Evolutionary conservation across 2,329 filamentous ascomycete genomes (phyloP).

Genomic region (Alternaria arbusti): DNA sequence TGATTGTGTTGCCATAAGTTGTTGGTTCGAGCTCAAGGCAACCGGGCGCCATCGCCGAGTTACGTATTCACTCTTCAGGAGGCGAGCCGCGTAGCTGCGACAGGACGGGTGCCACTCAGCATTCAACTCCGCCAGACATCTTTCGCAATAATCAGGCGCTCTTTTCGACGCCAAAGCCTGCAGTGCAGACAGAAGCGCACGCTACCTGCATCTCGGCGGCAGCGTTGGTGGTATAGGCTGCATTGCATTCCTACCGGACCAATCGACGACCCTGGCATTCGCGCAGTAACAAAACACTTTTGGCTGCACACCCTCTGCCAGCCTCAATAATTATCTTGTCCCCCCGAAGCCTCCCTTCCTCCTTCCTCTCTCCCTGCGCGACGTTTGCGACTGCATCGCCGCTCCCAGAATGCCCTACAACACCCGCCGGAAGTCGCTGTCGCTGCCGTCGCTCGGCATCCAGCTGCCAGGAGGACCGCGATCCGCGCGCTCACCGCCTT

Average conservation of each 20-base stretch:
- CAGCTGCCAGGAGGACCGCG: constrained; percentile 69
- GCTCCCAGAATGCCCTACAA: constrained; percentile 81
- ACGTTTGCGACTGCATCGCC: constrained; percentile 16
- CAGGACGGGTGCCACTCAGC: constrained; percentile 23
- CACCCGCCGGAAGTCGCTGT: constrained; percentile 94
- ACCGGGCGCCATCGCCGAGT: constrained; percentile 30
- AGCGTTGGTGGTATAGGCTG: constrained; percentile 39
- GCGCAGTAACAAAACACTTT: constrained; percentile 41
- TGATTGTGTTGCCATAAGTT: constrained; percentile 25
- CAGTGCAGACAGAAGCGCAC: constrained; percentile 39
- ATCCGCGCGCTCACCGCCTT: constrained; percentile 61
- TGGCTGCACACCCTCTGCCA: constrained; percentile 32
- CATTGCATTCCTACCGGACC: constrained; percentile 43
- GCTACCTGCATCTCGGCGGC: constrained; percentile 39
- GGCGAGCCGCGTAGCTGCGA: constrained; percentile 31
- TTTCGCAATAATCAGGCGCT: constrained; percentile 21
- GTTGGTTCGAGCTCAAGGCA: constrained; percentile 21
- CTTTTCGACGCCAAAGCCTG: constrained; percentile 15
- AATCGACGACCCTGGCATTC: constrained; percentile 42
- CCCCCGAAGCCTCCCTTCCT: constrained; percentile 7
- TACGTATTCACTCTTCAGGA: constrained; percentile 42
- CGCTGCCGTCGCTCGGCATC: constrained; percentile 89
- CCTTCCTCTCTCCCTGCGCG: constrained; percentile 7
- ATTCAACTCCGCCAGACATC: constrained; percentile 13
- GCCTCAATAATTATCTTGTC: constrained; percentile 34